Conservation (phyloP, 345 rosid species). For the Euphorbia pulcherrima region DNA sequence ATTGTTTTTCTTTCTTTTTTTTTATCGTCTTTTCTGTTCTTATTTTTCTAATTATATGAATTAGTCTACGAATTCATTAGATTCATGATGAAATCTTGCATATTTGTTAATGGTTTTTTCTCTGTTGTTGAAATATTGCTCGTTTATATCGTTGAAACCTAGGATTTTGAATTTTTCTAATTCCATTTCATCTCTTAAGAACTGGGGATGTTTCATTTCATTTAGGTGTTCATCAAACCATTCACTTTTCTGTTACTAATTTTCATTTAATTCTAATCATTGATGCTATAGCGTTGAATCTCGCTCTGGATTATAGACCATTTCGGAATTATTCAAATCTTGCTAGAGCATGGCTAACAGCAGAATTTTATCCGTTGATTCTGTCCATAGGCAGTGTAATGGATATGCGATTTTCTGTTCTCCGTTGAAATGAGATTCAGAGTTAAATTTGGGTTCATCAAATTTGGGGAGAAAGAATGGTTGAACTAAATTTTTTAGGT, state of each 20-base stretch:
- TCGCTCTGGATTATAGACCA: background rate
- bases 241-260: background rate
- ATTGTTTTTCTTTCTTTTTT: background rate
- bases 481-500: too few species aligned
- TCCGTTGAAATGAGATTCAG: too few species aligned
- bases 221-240: background rate
- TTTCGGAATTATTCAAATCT: constrained; percentile 11
- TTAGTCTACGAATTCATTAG: background rate
- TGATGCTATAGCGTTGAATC: constrained; percentile 25
- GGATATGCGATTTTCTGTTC: too few species aligned
- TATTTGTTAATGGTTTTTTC: background rate
- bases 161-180: background rate
- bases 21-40: too few species aligned
- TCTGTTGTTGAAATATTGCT: background rate
- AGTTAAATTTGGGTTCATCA: too few species aligned
- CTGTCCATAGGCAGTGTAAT: too few species aligned
- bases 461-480: too few species aligned
- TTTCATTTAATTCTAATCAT: background rate
- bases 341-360: constrained; percentile 44
- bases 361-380: constrained; percentile 39
- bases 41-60: background rate
- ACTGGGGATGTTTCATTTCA: background rate
- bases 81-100: too few species aligned
- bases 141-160: background rate
- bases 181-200: too few species aligned